Conservation (phyloP, 2,329 filamentous ascomycete genomes). For the Pseudopithomyces maydicus region DNA sequence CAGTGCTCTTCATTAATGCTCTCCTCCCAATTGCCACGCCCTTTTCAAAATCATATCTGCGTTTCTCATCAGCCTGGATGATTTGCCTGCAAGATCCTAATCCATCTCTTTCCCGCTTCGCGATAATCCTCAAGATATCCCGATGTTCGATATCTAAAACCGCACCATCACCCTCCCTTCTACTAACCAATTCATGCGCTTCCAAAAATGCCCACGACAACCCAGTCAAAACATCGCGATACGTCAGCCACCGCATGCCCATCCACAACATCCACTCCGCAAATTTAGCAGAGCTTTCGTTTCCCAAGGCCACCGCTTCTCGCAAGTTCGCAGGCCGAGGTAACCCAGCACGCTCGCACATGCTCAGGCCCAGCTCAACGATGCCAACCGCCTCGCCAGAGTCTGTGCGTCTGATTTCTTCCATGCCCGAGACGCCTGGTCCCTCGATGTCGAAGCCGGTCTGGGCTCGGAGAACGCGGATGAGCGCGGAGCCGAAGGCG, state of each 20-base stretch:
- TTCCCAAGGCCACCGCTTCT: constrained; percentile 24
- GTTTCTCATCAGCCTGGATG: neutral
- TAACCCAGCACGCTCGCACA: constrained; percentile 25
- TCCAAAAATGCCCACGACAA: constrained; percentile 42
- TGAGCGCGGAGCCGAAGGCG: constrained; percentile 38
- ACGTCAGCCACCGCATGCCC: constrained; percentile 22
- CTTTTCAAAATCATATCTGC: neutral
- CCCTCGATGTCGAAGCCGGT: constrained; percentile 46
- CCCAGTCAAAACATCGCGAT: constrained; percentile 36
- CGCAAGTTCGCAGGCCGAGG: constrained; percentile 25
- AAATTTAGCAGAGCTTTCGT: constrained; percentile 47
- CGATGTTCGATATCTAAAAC: neutral
- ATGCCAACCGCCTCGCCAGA: constrained; percentile 32
- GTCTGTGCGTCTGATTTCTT: constrained; percentile 39
- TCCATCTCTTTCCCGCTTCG: neutral
- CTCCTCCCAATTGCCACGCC: neutral
- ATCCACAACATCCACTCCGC: constrained; percentile 19
- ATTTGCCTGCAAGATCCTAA: neutral
- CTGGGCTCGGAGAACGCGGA: constrained; percentile 49
- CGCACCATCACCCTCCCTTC: neutral
- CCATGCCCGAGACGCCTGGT: constrained; percentile 47
- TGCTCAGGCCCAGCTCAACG: constrained; percentile 38
- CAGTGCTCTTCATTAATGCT: neutral
- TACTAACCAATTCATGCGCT: constrained; percentile 9
- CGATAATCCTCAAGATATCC: neutral